Conservation (phyloP, 176 grass and related monocot species). For the Lolium rigidum region DNA sequence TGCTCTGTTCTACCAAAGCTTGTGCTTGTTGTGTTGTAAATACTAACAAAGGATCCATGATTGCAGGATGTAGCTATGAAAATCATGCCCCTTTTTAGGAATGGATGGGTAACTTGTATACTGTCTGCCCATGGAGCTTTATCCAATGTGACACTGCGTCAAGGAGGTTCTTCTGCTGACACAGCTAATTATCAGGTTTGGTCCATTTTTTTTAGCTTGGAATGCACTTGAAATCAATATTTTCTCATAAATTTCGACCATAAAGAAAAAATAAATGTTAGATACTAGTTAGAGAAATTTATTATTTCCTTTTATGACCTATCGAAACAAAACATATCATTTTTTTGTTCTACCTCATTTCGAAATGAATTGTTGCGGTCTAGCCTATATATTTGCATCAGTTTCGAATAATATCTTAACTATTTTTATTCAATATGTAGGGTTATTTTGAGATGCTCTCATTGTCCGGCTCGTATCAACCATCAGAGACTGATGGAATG, state of each 20-base stretch:
- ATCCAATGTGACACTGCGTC: slow-evolving; percentile 66
- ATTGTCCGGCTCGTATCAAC: slow-evolving; percentile 63
- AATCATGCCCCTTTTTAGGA: slow-evolving; percentile 57
- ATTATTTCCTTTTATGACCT: not conserved
- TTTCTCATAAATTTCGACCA: slow-evolving; percentile 18
- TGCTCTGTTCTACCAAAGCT: not conserved
- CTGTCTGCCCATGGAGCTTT: slow-evolving; percentile 67
- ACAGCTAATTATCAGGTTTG: slow-evolving; percentile 70
- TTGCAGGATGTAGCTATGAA: slow-evolving; percentile 68
- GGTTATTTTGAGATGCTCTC: slow-evolving; percentile 67
- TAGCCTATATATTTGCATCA: not conserved
- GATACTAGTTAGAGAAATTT: not conserved
- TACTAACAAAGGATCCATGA: slow-evolving; percentile 31
- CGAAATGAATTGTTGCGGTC: not conserved
- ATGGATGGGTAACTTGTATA: slow-evolving; percentile 70
- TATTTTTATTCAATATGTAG: slow-evolving; percentile 36
- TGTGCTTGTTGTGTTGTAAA: slow-evolving; percentile 11
- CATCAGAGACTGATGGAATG: slow-evolving; percentile 51
- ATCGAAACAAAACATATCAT: not conserved
- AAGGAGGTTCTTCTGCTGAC: slow-evolving; percentile 48
- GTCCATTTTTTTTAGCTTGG: not conserved
- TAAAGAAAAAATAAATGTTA: not conserved
- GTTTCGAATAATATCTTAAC: slow-evolving; percentile 10
- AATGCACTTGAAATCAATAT: not conserved
- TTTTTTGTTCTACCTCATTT: not conserved